Evolutionary conservation across 768 basidiomycete species (phyloP), one percentile per base, ranked within the genome.

Genomic region (Hygrocybe coccinea): DNA sequence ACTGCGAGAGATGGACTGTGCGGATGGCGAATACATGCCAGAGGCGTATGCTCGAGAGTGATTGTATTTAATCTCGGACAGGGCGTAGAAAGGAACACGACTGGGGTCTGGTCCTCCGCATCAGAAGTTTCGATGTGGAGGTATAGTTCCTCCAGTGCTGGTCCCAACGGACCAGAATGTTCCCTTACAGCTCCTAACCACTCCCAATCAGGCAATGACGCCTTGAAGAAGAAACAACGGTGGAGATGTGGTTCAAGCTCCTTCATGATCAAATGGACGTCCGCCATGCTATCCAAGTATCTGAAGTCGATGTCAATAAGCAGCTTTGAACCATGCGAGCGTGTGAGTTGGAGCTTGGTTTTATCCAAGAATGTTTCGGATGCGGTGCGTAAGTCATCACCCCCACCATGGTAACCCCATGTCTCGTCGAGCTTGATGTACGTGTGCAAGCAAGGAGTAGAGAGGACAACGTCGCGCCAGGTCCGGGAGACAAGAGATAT

Each of bases 341-440:
- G 52, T 14, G 19, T 25, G 41, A 54, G 39, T 33, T 54, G 52
- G 12, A 39, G 39, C 29, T 45, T 54, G 21, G 39, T 54, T 45
- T 45, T 39, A 29, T 54, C 52, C 6, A 54, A 25, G 33, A 54
- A 54, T 5, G 39, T 19, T 35, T 54, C 52, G 3, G 52, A 25
- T 17, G 52, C 19, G 4, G 51, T 38, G 11, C 51, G 51, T 6
- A 41, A 19, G 29, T 54, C 52, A 11, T 43, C 43, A 8, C 52
- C 52, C 4, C 35, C 34, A 22, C 50, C 50, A 22, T 54, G 52
- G 22, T 43, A 54, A 17, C 41, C 25, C 52, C 52, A 54, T 3
- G 52, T 44, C n/a, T 54, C 52, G 33, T 54, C 52, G 15, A 54
- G 38, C 33, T 45, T 54, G 52, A 54, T 54, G 43, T 54, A 54